phyloP scores from a whole-genome alignment of 2,329 filamentous ascomycete species.

The Penicillium sp. region DNA sequence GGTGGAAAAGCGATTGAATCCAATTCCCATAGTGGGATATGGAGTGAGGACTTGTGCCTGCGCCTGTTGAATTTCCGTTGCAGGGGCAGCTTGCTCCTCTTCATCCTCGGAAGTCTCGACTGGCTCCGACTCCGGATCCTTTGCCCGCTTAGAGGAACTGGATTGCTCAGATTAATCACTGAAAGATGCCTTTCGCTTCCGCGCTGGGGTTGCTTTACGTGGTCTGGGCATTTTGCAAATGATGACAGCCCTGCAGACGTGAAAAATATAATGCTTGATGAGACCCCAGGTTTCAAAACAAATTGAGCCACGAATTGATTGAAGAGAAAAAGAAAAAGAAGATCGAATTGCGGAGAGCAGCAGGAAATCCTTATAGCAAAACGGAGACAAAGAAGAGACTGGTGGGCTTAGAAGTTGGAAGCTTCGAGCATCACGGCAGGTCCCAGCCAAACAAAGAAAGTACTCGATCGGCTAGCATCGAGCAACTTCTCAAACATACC shows the following conservation, averaged over 20 bases:
- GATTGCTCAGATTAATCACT: background rate
- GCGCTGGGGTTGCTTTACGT: background rate
- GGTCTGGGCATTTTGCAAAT: background rate
- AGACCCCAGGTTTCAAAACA: background rate
- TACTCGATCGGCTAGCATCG: background rate
- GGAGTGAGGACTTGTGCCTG: background rate
- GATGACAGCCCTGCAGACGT: background rate
- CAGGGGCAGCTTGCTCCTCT: background rate
- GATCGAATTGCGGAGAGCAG: background rate
- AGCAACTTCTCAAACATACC: background rate
- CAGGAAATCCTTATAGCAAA: background rate
- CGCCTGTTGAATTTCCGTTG: background rate
- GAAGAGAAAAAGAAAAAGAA: background rate
- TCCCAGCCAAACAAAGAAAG: background rate
- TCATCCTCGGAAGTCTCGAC: background rate
- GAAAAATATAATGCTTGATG: background rate
- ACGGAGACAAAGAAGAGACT: background rate
- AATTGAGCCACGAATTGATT: background rate
- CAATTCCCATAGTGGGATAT: background rate
- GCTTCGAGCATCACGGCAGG: background rate
- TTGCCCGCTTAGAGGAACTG: background rate
- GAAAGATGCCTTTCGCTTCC: background rate
- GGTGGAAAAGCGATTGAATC: background rate
- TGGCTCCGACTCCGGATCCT: background rate
- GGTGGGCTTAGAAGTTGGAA: background rate